phyloP scores from a whole-genome alignment of 805 yeast species.

The Wickerhamiella siamensis region DNA sequence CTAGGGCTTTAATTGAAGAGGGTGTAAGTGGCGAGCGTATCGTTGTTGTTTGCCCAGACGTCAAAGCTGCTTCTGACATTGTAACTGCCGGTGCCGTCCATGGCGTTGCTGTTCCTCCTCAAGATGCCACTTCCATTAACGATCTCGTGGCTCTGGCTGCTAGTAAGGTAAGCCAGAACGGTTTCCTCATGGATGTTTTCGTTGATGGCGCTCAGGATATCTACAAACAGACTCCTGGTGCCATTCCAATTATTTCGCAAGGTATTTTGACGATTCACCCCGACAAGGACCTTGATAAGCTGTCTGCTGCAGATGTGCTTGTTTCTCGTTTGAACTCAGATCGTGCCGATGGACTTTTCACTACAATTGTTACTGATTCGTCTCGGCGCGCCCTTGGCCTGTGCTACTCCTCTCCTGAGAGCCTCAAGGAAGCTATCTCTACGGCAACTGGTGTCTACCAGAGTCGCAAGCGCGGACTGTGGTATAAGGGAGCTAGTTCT shows the following conservation, averaged over 20 bases:
- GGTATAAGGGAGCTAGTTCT: conserved; percentile 95
- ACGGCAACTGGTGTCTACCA: conserved; percentile 84
- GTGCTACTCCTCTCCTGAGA: conserved; percentile 76
- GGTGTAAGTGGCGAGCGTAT: conserved; percentile 43
- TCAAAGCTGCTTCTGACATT: conserved; percentile 3
- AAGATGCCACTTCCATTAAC: conserved; percentile 4
- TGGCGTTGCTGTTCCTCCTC: conserved; percentile 12
- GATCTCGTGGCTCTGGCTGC: conserved; percentile 9
- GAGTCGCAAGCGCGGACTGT: conserved; percentile 75
- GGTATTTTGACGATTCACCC: conserved; percentile 11
- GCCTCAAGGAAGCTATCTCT: conserved; percentile 67
- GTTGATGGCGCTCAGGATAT: conserved; percentile 8
- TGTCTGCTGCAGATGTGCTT: conserved; percentile 11
- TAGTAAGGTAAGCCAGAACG: conserved; percentile 10
- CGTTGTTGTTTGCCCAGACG: conserved; percentile 19
- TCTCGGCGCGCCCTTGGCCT: conserved; percentile 69
- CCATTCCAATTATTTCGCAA: conserved; percentile 15
- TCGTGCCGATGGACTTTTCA: conserved; percentile 69
- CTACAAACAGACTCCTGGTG: conserved; percentile 7
- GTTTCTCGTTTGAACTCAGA: conserved; percentile 29
- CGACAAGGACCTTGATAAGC: conserved; percentile 6
- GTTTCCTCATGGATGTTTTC: conserved; percentile 14
- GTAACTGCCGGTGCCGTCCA: conserved; percentile 4
- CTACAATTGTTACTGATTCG: conserved; percentile 66
- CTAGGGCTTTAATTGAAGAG: conserved; percentile 25